phyloP scores from a whole-genome alignment of 208 protist genomes.

The Phytomonas sp. region DNA sequence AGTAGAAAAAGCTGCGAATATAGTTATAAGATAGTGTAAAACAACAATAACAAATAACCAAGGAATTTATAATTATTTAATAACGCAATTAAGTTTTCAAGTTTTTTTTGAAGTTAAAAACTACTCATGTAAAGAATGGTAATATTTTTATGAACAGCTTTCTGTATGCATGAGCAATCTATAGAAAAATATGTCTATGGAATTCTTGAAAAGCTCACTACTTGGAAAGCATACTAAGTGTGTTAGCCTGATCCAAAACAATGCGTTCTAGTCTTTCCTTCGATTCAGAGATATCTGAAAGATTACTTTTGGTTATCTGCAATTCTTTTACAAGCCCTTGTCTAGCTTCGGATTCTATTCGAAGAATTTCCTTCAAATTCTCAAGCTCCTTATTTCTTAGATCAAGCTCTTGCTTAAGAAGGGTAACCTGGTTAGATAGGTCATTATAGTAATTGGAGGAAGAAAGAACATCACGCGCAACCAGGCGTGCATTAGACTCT shows the following conservation, averaged over 20 bases:
- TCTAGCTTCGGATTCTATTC: conserved; percentile 18
- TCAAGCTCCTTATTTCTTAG: conserved; percentile 8
- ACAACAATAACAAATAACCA: conserved; percentile 11
- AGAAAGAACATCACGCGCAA: conserved; percentile 51
- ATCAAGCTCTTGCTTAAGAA: not conserved
- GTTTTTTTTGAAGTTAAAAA: conserved; percentile 11
- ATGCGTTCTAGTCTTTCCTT: conserved; percentile 76
- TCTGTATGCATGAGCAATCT: not conserved
- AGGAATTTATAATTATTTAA: not conserved
- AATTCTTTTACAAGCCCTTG: conserved; percentile 13
- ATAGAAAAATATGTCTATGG: conserved; percentile 8
- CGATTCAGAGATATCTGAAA: conserved; percentile 38
- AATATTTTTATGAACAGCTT: not conserved
- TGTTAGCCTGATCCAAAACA: conserved; percentile 66
- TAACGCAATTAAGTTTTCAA: not conserved
- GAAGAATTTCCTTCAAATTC: conserved; percentile 13
- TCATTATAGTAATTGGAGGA: not conserved
- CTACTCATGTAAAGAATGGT: conserved; percentile 11
- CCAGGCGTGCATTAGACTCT: conserved; percentile 60
- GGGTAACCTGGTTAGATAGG: not conserved
- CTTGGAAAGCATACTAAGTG: conserved; percentile 52
- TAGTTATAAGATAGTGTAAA: not conserved
- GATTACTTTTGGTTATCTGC: conserved; percentile 25
- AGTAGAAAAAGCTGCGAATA: conserved; percentile 1
- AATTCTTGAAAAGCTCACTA: conserved; percentile 12